phyloP scores from a whole-genome alignment of 306 rosid genomes.

The Sicyos edulis region DNA sequence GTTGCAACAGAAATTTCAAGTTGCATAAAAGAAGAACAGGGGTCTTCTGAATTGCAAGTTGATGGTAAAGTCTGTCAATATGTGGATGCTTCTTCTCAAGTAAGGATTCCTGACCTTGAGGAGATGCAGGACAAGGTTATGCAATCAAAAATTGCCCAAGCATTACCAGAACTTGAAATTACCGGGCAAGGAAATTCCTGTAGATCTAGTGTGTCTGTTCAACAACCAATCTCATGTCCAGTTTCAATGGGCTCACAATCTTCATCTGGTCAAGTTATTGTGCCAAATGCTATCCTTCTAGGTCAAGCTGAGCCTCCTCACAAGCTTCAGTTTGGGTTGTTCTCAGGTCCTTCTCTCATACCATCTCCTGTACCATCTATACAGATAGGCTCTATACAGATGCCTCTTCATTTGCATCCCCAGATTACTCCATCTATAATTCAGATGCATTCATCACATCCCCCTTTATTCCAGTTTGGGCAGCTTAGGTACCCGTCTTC shows the following conservation, averaged over 20 bases:
- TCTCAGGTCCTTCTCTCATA: slow-evolving; percentile 81
- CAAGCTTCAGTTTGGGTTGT: slow-evolving; percentile 94
- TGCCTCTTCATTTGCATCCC: slow-evolving; percentile 91
- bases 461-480: slow-evolving; percentile 96
- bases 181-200: slow-evolving; percentile 43
- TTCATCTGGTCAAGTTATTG: slow-evolving; percentile 33
- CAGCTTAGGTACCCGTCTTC: slow-evolving; percentile 80
- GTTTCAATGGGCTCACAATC: slow-evolving; percentile 41
- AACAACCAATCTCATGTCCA: slow-evolving; percentile 38
- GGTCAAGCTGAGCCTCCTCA: slow-evolving; percentile 69
- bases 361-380: slow-evolving; percentile 94
- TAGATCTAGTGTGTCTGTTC: slow-evolving; percentile 42
- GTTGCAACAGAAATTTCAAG: slow-evolving; percentile 36
- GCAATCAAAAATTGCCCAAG: slow-evolving; percentile 39
- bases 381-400: slow-evolving; percentile 96
- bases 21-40: slow-evolving; percentile 36
- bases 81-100: slow-evolving; percentile 39
- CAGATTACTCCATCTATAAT: slow-evolving; percentile 62
- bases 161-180: slow-evolving; percentile 34
- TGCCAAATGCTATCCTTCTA: slow-evolving; percentile 39
- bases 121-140: slow-evolving; percentile 41
- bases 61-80: slow-evolving; percentile 42
- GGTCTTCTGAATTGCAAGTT: slow-evolving; percentile 36
- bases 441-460: slow-evolving; percentile 70
- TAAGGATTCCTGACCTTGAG: slow-evolving; percentile 49